These are phyloP conservation scores for Guillardia theta DNA, from an alignment of 78 protist species.

Conservation along the genomic window DNA sequence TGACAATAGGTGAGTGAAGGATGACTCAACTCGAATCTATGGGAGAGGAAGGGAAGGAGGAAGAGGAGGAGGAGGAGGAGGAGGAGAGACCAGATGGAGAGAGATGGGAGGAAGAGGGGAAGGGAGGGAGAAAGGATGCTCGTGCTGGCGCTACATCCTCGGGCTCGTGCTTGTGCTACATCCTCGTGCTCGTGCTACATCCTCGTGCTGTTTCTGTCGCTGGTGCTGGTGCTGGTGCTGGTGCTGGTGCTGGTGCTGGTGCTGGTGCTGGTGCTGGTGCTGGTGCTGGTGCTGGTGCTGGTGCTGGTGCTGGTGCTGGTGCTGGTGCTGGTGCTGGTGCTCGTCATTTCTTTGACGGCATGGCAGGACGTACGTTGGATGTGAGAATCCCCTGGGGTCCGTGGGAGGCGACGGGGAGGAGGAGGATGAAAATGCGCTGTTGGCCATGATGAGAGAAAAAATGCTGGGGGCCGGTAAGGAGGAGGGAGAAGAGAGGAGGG, in stretches of 20 bases:
- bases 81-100: too few species aligned
- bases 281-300: conserved; percentile 46
- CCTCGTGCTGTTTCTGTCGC: background rate
- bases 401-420: too few species aligned
- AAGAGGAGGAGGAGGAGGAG: background rate
- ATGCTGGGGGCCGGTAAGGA: background rate
- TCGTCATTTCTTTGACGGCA: too few species aligned
- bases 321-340: conserved; percentile 43
- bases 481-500: background rate
- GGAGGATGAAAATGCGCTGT: background rate
- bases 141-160: too few species aligned
- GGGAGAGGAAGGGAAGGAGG: background rate
- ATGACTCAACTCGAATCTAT: background rate
- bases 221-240: conserved; percentile 34
- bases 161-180: too few species aligned
- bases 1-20: background rate
- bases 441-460: background rate
- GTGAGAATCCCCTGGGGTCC: too few species aligned
- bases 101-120: too few species aligned
- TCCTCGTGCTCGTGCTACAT: too few species aligned
- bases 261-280: conserved; percentile 47
- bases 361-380: too few species aligned
- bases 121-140: too few species aligned
- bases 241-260: conserved; percentile 45
- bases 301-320: conserved; percentile 46